Base-by-base conservation (phyloP, 1,284 basidiomycete species). In the Naganishia cerealis region DNA sequence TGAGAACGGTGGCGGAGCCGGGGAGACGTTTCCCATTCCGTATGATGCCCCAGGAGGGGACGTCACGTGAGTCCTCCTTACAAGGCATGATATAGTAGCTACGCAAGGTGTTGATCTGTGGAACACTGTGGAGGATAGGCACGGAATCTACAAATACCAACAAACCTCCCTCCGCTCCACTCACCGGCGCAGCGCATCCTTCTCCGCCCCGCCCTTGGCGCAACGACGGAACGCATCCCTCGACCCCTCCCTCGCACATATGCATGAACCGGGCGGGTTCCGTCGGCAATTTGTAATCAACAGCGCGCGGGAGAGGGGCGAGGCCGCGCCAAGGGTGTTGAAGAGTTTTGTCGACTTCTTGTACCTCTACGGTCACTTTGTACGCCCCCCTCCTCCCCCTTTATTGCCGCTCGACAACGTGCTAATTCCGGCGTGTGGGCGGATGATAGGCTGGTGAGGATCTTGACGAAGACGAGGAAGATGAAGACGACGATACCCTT, bases 91-190 rank as follows among this genome's bases (percentile, higher is more conserved):
- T 73, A 36, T 63, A 43, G 67, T n/a, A 55, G 29, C 29, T 6
- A 33, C 29, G 29, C 29, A 33, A 3, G 29, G 68, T 71, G 71
- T 69, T 72, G 69, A 70, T 73, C 69, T 24, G 5, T 9, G n/a
- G 42, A 53, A 52, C 61, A 38, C 40, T 57, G 16, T 42, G 56
- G 66, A 57, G n/a, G 2, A 29, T 70, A 92, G 91, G n/a, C 92
- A 94, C 75, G 88, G 88, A 71, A 88, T 96, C 48, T 95, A 95
- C 84, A 94, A 94, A 81, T 95, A 92, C 90, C 89, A 94, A 73
- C 85, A 88, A 18, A 87, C 90, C 68, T 88, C 89, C 71, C 84
- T 84, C 42, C 84, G 87, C 81, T 83, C 18, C 80, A 85, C 87
- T 33, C 76, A 33, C 6, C 29, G 29, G 29, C 29, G 80, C 24